Base-by-base conservation (phyloP, 164 flowering plant genomes). In the Magnolia kwangsiensis region DNA sequence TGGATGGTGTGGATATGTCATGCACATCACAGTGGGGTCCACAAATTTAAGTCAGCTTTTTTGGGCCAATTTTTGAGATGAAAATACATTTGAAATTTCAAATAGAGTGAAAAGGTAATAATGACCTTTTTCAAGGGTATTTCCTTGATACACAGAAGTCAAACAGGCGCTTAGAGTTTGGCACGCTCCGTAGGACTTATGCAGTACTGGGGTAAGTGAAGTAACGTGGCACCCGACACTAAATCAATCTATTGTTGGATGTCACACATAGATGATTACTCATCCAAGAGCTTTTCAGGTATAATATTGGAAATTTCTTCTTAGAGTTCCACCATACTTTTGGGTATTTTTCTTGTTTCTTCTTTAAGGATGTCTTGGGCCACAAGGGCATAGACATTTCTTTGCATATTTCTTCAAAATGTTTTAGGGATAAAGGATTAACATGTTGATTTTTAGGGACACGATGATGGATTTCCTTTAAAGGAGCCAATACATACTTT, bases 181-280 rank as follows among this genome's bases (percentile, higher is more conserved):
- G 20, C 72, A 65, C 51, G 50, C 24, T 78, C 77, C 0, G 29
- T 72, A 4, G 76, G 74, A 51, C 45, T 19, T 69, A 64, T 20
- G 74, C 3, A 63, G 23, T 59, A 74, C 50, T 4, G 63, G 16
- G 67, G 66, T 58, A 2, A 7, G 51, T 58, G 69, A 8, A 73
- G 73, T 3, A 70, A 20, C 11, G 29, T 67, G 45, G 67, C 37
- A 1, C 66, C 49, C 19, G 10, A 78, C 2, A 29, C 37, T 7
- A 79, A n/a, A 18, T 74, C 72, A 63, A 79, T 74, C 2, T 18
- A 21, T 8, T 75, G 71, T 1, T 79, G 69, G 8, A 75, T 63
- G 24, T 23, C 64, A 3, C 78, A 4, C 29, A 79, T 20, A 24
- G 81, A 78, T 10, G 80, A 65, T 10, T 71, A 31, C 3, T 55